Percentiles rank a stretch among this genome's conserved stretches.
Conservation (phyloP, 2,329 filamentous ascomycete species). For the Fusarium sambucinum region DNA sequence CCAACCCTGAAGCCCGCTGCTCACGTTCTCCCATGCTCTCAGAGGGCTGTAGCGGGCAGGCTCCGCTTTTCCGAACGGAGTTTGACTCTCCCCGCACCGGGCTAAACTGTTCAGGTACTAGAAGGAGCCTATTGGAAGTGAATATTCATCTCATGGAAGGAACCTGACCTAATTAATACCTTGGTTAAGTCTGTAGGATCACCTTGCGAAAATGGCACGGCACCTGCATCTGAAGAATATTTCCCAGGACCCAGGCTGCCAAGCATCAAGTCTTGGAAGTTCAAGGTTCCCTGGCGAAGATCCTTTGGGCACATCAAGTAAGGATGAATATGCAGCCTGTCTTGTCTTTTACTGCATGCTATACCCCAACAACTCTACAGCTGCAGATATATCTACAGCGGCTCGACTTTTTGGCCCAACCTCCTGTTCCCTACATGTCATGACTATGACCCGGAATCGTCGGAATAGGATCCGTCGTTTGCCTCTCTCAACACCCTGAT, state of each 20-base stretch:
- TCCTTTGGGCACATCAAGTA: slow-evolving; percentile 15
- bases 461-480: slow-evolving; percentile 33
- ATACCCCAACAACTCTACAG: slow-evolving; percentile 1
- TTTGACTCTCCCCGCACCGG: slow-evolving; percentile 47
- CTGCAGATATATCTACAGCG: neutral
- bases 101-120: slow-evolving; percentile 44
- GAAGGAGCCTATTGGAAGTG: slow-evolving; percentile 21
- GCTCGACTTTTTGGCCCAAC: slow-evolving; percentile 6
- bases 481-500: slow-evolving; percentile 11
- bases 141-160: slow-evolving; percentile 7
- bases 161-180: neutral
- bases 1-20: slow-evolving; percentile 10
- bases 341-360: neutral
- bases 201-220: slow-evolving; percentile 37
- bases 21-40: too few species aligned
- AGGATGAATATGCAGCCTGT: slow-evolving; percentile 1
- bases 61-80: slow-evolving; percentile 47
- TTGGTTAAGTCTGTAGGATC: slow-evolving; percentile 6
- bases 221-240: slow-evolving; percentile 29
- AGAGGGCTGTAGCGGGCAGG: slow-evolving; percentile 3
- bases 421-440: neutral
- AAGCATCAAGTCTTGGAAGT: neutral
- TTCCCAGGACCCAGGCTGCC: neutral
- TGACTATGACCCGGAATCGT: slow-evolving; percentile 16
- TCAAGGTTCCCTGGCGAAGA: slow-evolving; percentile 30